Evolutionary conservation across 306 rosid species (phyloP).

Genomic region (Pyrus betulifolia): DNA sequence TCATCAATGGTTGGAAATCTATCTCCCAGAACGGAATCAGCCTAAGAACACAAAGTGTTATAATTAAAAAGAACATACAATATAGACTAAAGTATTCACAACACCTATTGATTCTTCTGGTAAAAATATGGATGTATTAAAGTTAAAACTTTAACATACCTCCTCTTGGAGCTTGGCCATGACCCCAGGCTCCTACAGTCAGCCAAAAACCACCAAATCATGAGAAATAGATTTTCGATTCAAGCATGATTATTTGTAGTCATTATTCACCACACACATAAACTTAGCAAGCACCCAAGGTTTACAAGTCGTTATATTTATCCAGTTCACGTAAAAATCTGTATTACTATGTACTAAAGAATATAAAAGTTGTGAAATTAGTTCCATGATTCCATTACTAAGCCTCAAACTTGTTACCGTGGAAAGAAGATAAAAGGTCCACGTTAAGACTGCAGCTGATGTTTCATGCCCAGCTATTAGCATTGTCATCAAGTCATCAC

Average conservation of each 20-base stretch:
- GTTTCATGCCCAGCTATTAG: slow-evolving; percentile 99
- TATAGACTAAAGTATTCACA: not conserved
- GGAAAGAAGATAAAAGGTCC: slow-evolving; percentile 94
- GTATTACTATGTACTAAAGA: not conserved
- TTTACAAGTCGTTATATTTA: not conserved
- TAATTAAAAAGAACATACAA: not conserved
- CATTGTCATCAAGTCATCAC: slow-evolving; percentile 98
- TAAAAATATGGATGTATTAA: slow-evolving; percentile 10
- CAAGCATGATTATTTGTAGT: too few species aligned
- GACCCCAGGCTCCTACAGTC: slow-evolving; percentile 76
- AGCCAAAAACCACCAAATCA: slow-evolving; percentile 4
- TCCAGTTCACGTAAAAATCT: not conserved
- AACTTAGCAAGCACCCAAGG: not conserved
- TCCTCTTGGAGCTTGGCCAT: slow-evolving; percentile 90
- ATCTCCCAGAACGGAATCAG: slow-evolving; percentile 79
- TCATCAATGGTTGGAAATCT: slow-evolving; percentile 83
- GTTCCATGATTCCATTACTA: slow-evolving; percentile 2
- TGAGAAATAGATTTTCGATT: not conserved
- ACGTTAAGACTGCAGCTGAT: slow-evolving; percentile 93
- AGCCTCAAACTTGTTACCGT: slow-evolving; percentile 37
- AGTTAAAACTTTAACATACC: slow-evolving; percentile 35
- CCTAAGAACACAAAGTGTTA: slow-evolving; percentile 34
- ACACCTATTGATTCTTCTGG: slow-evolving; percentile 5
- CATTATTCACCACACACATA: not conserved
- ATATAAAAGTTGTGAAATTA: not conserved